Percentiles rank a stretch among this genome's conserved stretches.
Conservation (phyloP, 2,329 filamentous ascomycete genomes). For the Aureobasidium mangrovei region DNA sequence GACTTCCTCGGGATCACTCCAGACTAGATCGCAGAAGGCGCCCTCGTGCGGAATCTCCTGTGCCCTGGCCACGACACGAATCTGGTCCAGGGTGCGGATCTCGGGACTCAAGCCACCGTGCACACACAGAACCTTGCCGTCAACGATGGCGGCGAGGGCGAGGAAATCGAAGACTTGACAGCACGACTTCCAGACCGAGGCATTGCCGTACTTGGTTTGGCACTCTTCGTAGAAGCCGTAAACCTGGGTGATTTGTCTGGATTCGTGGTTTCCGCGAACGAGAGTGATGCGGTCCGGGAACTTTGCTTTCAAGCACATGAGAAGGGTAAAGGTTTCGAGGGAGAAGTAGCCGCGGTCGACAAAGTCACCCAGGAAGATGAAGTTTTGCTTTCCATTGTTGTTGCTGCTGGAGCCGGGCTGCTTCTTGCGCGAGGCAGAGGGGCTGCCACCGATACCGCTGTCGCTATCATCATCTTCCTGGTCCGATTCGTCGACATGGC, state of each 20-base stretch:
- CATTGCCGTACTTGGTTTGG: conserved; percentile 96
- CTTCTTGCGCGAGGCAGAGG: conserved; percentile 27
- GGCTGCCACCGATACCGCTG: conserved; percentile 32
- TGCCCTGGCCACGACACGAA: conserved; percentile 87
- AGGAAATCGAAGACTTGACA: conserved; percentile 99
- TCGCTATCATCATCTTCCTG: conserved; percentile 43
- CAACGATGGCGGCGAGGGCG: conserved; percentile 90
- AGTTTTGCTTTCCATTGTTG: conserved; percentile 56
- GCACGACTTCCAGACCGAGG: conserved; percentile 99
- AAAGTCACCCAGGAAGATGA: conserved; percentile 65
- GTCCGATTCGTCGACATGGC: conserved; percentile 26
- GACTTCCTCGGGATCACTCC: conserved; percentile 96
- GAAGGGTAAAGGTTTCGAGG: conserved; percentile 61
- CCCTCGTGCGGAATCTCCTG: conserved; percentile 98
- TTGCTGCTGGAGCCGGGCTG: conserved; percentile 25
- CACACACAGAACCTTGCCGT: conserved; percentile 98
- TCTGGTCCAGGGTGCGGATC: conserved; percentile 92
- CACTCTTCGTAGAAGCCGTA: conserved; percentile 99
- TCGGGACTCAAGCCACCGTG: conserved; percentile 95
- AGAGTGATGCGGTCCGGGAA: conserved; percentile 89
- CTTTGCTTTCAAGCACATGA: conserved; percentile 67
- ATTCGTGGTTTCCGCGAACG: conserved; percentile 97
- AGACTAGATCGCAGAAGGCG: conserved; percentile 94
- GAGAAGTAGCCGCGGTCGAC: conserved; percentile 69
- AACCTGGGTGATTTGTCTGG: conserved; percentile 96